Conservation (phyloP, 768 basidiomycete species). For the Pleurotus tuber-regium region DNA sequence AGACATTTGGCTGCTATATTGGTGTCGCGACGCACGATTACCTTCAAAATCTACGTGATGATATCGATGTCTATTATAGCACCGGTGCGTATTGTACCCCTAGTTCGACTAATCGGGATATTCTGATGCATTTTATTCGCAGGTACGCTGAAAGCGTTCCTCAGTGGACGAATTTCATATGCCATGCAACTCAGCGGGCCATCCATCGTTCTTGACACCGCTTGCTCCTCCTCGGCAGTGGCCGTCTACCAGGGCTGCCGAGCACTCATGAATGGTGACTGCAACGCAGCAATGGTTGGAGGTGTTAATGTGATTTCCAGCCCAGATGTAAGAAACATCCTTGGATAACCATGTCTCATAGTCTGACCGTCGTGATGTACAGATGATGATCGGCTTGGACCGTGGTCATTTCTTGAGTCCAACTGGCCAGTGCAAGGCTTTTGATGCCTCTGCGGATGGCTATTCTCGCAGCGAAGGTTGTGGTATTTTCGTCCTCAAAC, state of each 20-base stretch:
- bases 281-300: constrained; percentile 66
- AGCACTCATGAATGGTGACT: constrained; percentile 61
- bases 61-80: constrained; percentile 69
- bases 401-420: constrained; percentile 66
- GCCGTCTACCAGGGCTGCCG: constrained; percentile 71
- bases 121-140: not conserved
- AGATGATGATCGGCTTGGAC: constrained; percentile 34
- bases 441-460: constrained; percentile 71
- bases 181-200: constrained; percentile 68
- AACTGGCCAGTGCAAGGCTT: constrained; percentile 66
- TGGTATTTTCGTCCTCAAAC: constrained; percentile 69
- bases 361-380: constrained; percentile 20
- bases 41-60: constrained; percentile 55
- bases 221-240: constrained; percentile 69
- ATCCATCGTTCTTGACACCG: constrained; percentile 70
- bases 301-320: constrained; percentile 73
- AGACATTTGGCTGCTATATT: constrained; percentile 61
- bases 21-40: constrained; percentile 75
- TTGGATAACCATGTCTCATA: constrained; percentile 57
- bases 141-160: constrained; percentile 69
- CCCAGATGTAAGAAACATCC: constrained; percentile 54
- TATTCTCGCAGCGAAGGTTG: constrained; percentile 74
- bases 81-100: constrained; percentile 46
- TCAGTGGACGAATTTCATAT: constrained; percentile 69
- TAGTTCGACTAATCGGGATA: no score